Evolutionary conservation across 352 stramenopile species (phyloP), one percentile per base, ranked within the genome.

Genomic region (Plasmopara muralis): DNA sequence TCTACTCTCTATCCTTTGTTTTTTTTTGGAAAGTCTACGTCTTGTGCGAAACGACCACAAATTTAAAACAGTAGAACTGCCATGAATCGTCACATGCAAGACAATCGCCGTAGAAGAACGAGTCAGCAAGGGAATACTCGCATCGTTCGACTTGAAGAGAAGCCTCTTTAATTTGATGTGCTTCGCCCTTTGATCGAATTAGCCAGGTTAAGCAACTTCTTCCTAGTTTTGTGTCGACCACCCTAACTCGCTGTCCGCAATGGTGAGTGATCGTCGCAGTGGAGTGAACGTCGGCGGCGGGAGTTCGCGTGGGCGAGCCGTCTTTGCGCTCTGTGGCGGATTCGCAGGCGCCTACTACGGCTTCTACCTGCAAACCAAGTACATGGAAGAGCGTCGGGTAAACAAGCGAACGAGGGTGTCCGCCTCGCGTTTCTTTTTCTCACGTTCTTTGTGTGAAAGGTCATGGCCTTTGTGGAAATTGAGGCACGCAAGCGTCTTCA

Each of bases 341-440:
- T 64, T 91, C 30, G 72, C 66, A 10, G 81, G 81, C 8, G 81
- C 81, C 25, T 91, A 91, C 60, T 78, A 75, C 33, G 81, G 81
- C 31, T 91, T 91, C 31, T 91, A 89, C 45, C 58, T 91, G 55
- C 81, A 91, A 66, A 85, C 66, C 61, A 91, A 89, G 57, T 88
- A 82, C 54, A 78, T 91, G 39, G 81, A 91, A 64, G 78, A 91
- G 58, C 72, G 75, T 54, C 72, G 74, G 35, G 81, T 89, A 66
- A 25, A 60, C 47, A 2, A 33, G 18, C 43, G 15, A 53, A 25
- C 20, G 20, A 25, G 1, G 20, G 20, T 3, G 20, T 25, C 20
- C 15, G 6, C 20, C 28, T 28, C 25, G 35, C 34, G 13, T 13
- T 39, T 15, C 12, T 35, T 52, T 38, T 62, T 55, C 16, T 56